Conservation (phyloP, 164 flowering plant species). For the Sextonia rubra region DNA sequence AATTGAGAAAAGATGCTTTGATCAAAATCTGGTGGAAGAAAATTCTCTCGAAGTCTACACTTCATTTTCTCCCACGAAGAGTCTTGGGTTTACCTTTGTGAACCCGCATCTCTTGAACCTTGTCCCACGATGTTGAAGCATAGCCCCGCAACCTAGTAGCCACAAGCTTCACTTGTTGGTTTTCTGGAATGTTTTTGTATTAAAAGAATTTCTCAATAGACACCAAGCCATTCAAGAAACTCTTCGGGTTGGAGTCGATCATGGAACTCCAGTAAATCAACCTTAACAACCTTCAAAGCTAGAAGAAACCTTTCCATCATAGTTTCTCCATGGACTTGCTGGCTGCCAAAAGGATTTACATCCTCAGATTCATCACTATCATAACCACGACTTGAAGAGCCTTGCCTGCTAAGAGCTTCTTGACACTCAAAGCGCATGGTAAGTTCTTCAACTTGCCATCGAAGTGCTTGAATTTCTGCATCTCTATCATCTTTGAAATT, state of each 20-base stretch:
- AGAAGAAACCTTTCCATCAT: background rate
- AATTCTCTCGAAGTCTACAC: too few species aligned
- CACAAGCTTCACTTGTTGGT: background rate
- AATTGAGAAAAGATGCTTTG: too few species aligned
- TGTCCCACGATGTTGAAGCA: too few species aligned
- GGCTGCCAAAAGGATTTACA: constrained; percentile 4
- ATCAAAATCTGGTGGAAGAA: too few species aligned
- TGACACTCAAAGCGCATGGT: background rate
- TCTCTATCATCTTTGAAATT: too few species aligned
- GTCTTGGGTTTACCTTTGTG: too few species aligned
- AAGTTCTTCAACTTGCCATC: background rate
- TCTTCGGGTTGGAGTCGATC: background rate
- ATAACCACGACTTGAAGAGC: background rate
- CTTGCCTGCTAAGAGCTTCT: background rate
- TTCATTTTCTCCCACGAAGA: too few species aligned
- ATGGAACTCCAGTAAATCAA: background rate
- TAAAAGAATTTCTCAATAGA: constrained; percentile 2
- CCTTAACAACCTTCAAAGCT: background rate
- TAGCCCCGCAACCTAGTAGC: too few species aligned
- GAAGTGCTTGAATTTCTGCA: background rate
- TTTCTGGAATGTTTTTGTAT: background rate
- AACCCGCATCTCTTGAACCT: too few species aligned
- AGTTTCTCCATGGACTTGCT: background rate
- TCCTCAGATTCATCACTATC: background rate
- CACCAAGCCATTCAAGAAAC: background rate